A percentile compares a stretch with the other conserved stretches of the same genome.
phyloP scores from a whole-genome alignment of 1,139 yeast species.

The Saccharomyces pastorianus region DNA sequence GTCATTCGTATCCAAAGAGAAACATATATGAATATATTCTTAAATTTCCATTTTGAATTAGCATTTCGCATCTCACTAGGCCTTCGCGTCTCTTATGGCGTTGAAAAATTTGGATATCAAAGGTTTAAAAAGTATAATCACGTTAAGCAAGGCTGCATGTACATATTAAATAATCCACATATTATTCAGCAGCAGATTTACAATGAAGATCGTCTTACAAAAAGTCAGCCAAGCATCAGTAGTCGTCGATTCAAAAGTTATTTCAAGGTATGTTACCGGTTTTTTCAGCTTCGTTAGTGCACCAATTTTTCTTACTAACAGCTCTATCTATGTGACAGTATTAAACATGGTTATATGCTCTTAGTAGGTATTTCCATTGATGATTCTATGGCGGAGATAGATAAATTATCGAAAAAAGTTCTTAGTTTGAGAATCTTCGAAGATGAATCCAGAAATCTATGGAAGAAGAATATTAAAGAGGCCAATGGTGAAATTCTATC shows the following conservation, averaged over 20 bases:
- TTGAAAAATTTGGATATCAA: not conserved
- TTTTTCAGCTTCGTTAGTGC: not conserved
- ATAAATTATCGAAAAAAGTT: conserved; percentile 59
- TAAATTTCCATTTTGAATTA: not conserved
- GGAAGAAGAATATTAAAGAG: conserved; percentile 53
- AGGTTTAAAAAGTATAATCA: not conserved
- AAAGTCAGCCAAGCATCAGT: conserved; percentile 83
- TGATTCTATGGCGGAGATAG: conserved; percentile 69
- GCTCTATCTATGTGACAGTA: conserved; percentile 32
- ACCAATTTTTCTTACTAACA: conserved; percentile 1
- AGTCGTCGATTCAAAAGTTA: conserved; percentile 58
- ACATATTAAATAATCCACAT: not conserved
- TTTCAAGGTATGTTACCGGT: conserved; percentile 51
- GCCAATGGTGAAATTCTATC: conserved; percentile 51
- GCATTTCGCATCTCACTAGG: not conserved
- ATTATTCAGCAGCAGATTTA: not conserved
- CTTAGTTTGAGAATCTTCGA: conserved; percentile 65
- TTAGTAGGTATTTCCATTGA: conserved; percentile 75
- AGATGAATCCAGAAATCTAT: conserved; percentile 39
- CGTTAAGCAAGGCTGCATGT: not conserved
- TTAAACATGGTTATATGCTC: conserved; percentile 66
- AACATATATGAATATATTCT: too few species aligned
- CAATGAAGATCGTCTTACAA: conserved; percentile 83
- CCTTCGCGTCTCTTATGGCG: not conserved
- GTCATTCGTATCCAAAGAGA: not conserved